Base-by-base conservation (phyloP, 2,329 filamentous ascomycete species). In the Neocatenulostroma microsporum region DNA sequence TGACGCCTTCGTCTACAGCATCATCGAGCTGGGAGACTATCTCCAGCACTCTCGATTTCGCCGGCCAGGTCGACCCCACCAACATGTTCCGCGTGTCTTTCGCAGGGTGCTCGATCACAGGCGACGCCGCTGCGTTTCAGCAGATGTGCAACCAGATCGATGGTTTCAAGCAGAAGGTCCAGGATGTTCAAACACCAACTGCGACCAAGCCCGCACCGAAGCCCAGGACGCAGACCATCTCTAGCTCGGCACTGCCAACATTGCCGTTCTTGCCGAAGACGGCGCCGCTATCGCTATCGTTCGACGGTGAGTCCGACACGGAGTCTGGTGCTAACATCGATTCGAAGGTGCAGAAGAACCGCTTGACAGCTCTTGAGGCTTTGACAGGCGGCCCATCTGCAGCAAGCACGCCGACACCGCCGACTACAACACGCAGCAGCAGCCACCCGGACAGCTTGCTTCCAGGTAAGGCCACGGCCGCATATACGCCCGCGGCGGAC, bases 21-120 rank as follows among this genome's bases (percentile, higher is more conserved):
- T n/a, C n/a, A n/a, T n/a, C n/a, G n/a, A n/a, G n/a, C n/a, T n/a
- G n/a, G n/a, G n/a, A n/a, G n/a, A n/a, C n/a, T n/a, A n/a, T n/a
- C n/a, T 24, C 21, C 8, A 24, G n/a, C 8, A n/a, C 21, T 15
- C 12, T 14, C 14, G 27, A 20, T 21, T 23, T 30, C 11, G 19
- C 26, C 5, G 27, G 34, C 15, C 19, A 30, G 26, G 26, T 31
- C 18, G 20, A 37, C 14, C 34, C 34, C 11, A 30, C 13, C 11
- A 14, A 19, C 14, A 24, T 37, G 18, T 31, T 14, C 26, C n/a
- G 19, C 21, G n/a, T 30, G 18, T 37, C 34, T 4, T 23, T 21
- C 19, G 9, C 4, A 15, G 34, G 18, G 20, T 7, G 19, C 15
- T 20, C 21, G 13, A 31, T 31, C 15, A 12, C 13, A n/a, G 27